A percentile compares a stretch with the other conserved stretches of the same genome.
Evolutionary conservation across 2,329 filamentous ascomycete species (phyloP).

Genomic region (Aspergillus ochraceus): DNA sequence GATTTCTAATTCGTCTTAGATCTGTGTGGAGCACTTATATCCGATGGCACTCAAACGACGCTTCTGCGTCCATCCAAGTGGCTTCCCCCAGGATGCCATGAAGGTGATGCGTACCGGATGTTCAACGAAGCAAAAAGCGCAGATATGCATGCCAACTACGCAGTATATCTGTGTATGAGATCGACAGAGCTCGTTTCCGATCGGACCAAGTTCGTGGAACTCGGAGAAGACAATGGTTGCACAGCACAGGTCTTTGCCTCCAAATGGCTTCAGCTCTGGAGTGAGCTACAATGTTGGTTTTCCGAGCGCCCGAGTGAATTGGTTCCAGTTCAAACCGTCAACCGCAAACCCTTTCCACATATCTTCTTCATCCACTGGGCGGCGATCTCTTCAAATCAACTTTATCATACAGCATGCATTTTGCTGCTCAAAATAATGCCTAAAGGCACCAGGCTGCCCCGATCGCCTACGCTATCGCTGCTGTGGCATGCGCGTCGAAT

Average conservation of each 20-base stretch:
- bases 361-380: constrained; percentile 51
- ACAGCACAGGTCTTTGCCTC: constrained; percentile 41
- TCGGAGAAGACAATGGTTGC: constrained; percentile 49
- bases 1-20: constrained; percentile 37
- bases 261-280: constrained; percentile 53
- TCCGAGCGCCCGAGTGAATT: constrained; percentile 50
- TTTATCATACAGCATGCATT: constrained; percentile 58
- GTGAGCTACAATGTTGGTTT: constrained; percentile 52
- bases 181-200: constrained; percentile 53
- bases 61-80: constrained; percentile 53
- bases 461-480: constrained; percentile 35
- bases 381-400: constrained; percentile 53
- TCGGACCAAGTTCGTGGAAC: constrained; percentile 50
- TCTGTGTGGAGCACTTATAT: constrained; percentile 57
- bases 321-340: constrained; percentile 41
- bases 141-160: constrained; percentile 61
- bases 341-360: constrained; percentile 28
- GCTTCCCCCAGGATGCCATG: constrained; percentile 43
- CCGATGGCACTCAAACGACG: constrained; percentile 49
- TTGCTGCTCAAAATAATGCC: constrained; percentile 52
- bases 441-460: constrained; percentile 25
- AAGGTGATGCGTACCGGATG: constrained; percentile 38
- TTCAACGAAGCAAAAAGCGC: constrained; percentile 40
- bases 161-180: constrained; percentile 57
- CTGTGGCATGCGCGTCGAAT: constrained; percentile 59